Conservation (phyloP, 2,329 filamentous ascomycete genomes). For the Dactylellina sp. region DNA sequence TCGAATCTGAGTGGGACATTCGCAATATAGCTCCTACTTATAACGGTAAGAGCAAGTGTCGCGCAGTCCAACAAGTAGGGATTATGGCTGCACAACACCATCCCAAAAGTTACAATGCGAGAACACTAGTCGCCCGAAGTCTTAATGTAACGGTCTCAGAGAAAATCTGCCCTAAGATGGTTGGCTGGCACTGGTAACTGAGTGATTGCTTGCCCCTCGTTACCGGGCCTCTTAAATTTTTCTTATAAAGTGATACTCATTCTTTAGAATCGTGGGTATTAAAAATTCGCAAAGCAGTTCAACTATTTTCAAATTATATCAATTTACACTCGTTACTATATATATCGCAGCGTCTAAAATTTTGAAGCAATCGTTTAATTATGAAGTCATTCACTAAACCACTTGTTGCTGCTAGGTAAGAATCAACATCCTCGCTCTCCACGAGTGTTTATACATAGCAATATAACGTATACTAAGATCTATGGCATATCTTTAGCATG, state of each 20-base stretch:
- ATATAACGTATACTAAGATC: neutral
- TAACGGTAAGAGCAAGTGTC: conserved; percentile 9
- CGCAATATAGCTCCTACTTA: conserved; percentile 14
- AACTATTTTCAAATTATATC: too few relatives aligned
- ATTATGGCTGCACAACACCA: conserved; percentile 21
- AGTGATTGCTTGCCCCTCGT: too few relatives aligned
- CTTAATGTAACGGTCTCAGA: conserved; percentile 10
- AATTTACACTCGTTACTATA: too few relatives aligned
- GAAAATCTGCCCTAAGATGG: neutral
- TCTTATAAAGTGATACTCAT: conserved; percentile 1
- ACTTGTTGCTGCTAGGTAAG: conserved; percentile 14
- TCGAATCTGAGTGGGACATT: conserved; percentile 3
- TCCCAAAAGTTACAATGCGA: conserved; percentile 7
- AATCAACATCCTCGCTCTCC: too few relatives aligned
- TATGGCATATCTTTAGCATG: conserved; percentile 5
- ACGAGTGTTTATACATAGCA: too few relatives aligned
- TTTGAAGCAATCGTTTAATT: too few relatives aligned
- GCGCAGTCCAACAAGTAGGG: conserved; percentile 2
- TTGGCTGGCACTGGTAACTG: neutral
- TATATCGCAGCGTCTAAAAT: too few relatives aligned
- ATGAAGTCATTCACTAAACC: conserved; percentile 29
- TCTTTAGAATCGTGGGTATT: neutral
- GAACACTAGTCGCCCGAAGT: neutral
- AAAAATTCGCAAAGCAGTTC: too few relatives aligned
- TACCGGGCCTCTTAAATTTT: too few relatives aligned